Evolutionary conservation across 768 basidiomycete species (phyloP).

Genomic region (Psilocybe tampanensis): DNA sequence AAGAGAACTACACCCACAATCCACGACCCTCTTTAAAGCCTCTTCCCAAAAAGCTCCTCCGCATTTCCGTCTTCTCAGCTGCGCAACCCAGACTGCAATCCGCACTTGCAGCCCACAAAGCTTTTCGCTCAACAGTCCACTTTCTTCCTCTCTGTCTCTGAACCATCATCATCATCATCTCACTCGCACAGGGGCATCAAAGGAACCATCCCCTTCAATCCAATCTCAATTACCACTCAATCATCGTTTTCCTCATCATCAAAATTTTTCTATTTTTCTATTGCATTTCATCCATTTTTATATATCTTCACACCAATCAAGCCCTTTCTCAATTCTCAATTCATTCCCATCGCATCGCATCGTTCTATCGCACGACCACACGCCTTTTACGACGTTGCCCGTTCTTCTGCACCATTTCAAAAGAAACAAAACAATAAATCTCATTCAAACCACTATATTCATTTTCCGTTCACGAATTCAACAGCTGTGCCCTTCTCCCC

Average conservation of each 20-base stretch:
- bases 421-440: constrained; percentile 14
- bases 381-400: constrained; percentile 23
- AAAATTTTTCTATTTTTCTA: constrained; percentile 25
- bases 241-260: constrained; percentile 22
- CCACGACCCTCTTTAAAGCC: constrained; percentile 4
- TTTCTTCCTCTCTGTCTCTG: constrained; percentile 14
- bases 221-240: constrained; percentile 20
- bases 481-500: constrained; percentile 18
- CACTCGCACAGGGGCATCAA: constrained; percentile 5
- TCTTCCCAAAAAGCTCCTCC: constrained; percentile 12
- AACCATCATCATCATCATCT: background rate
- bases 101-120: constrained; percentile 17
- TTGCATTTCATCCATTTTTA: constrained; percentile 26
- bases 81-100: constrained; percentile 19
- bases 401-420: constrained; percentile 8
- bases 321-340: constrained; percentile 26
- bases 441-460: constrained; percentile 9
- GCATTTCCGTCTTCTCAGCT: constrained; percentile 11
- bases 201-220: constrained; percentile 13
- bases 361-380: constrained; percentile 42
- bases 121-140: constrained; percentile 12
- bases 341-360: constrained; percentile 26
- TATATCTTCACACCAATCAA: constrained; percentile 1
- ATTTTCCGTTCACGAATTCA: constrained; percentile 19
- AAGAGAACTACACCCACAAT: constrained; percentile 19